Evolutionary conservation across 805 yeast species (phyloP), one percentile per base, ranked within the genome.

Genomic region (Metschnikowia shivogae): DNA sequence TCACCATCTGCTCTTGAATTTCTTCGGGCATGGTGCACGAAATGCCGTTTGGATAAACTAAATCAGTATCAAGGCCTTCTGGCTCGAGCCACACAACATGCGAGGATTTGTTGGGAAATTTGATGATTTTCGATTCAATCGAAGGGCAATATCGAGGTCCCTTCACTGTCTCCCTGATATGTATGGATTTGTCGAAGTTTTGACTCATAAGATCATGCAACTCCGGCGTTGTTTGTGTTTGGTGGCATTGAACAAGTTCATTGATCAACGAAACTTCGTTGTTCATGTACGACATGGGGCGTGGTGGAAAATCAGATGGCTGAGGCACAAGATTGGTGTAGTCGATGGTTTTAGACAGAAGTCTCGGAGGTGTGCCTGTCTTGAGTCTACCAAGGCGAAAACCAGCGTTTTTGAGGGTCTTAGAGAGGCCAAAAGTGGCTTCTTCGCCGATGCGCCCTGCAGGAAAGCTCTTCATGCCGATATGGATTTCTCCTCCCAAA

Each of bases 131-230:
- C 5, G 95, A 81, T 62, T 93, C 99, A 41, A 93, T 81, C 0
- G 98, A 92, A 0, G 99, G 99, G 64, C 99, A 93, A 62, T 93
- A 93, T 26, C 99, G 69, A 2, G 99, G 99, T 0, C 99, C 99
- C 55, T 87, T 87, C 5, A 92, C 96, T 0, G 95, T 85, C 65
- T 93, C 98, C 48, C 90, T 69, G 28, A 93, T 92, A 63, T 93
- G 99, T 6, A 93, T 80, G 4, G 96, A 82, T 57, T 86, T 78
- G 59, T 87, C 85, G 38, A 93, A 70, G 59, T 93, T 92, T 0
- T 72, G 64, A 11, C 81, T 67, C 17, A 93, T 70, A 33, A 88
- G 65, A 1, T 82, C 74, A 59, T 90, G 97, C 45, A 95, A 68
- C 33, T 73, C 79, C 0, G 80, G 77, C 0, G 89, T 89, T 0